Evolutionary conservation across 1,139 yeast genomes (phyloP), one percentile per base, ranked within the genome.

Genomic region (Taphrina deformans): DNA sequence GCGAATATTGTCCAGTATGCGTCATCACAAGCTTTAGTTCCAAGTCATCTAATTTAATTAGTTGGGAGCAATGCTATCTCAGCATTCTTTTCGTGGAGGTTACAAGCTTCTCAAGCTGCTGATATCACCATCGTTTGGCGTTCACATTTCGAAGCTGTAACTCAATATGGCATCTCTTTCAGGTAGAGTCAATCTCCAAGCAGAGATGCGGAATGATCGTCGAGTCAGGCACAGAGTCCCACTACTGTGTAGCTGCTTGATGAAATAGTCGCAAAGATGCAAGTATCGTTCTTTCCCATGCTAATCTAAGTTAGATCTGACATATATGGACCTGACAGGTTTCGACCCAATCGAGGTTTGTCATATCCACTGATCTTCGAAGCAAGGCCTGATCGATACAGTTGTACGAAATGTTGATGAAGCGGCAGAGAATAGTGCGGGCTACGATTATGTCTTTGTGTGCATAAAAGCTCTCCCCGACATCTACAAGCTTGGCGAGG

Each of bases 381-480:
- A 18, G 26, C 18, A 12, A 18, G 2, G 16, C 10, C 62, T 60
- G 38, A 16, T 44, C 3, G 27, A 41, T 16, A 7, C 16, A 24
- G 71, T 69, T 21, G 66, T 67, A 16, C 71, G 71, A 33, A 68
- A 75, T 4, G 80, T 84, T 0, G 77, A 75, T 1, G 84, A 82
- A 41, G 88, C 87, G 0, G 74, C 70, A 2, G 67, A 55, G 18
- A 67, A 69, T 27, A 35, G 56, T 9, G 70, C 70, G 0, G 84
- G 83, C 0, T 88, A 82, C 71, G 96, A 88, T 71, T 89, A 79
- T 71, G 79, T 88, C 26, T 79, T 88, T 3, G 81, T 88, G 41
- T 80, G 90, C 55, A 86, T 90, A 53, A 89, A 89, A 73, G 87
- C 86, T 70, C 79, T 87, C 31, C 96, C 96, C 3, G 96, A 88